Base-by-base conservation (phyloP, 2,329 filamentous ascomycete species). In the Elsinoe arachidis region DNA sequence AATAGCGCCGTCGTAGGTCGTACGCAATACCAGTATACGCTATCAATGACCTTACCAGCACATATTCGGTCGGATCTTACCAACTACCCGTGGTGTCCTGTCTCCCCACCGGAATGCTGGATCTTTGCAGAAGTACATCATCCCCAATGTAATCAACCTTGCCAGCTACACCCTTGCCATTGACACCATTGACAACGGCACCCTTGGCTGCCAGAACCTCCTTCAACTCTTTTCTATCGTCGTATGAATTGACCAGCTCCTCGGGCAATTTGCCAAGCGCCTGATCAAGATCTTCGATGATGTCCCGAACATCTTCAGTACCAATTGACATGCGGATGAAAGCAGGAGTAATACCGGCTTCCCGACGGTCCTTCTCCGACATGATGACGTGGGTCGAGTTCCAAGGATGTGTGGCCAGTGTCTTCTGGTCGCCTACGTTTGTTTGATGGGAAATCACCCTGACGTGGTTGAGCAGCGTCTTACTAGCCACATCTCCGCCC, bases 261-360 rank as follows among this genome's bases (percentile, higher is more conserved):
- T 43, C n/a, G 2, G 39, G 39, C 6, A 43, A 19, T 43, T 43
- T 43, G 1, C 83, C 80, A 73, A 96, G 95, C 0, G 88, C 88
- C 77, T 96, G 91, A 72, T 91, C 86, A 70, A 97, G 96, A 73
- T 97, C 92, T 65, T 84, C 87, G 68, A 96, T 93, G 67, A 96
- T 96, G 68, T 97, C 92, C 75, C 96, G 90, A 69, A 97, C 95
- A 71, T 96, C 90, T 76, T 97, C 92, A 0, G 87, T 95, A 54
- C 92, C 92, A 59, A 96, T 91, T 0, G 91, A 96, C 67, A 96
- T 93, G 61, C 92, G 88, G 72, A 97, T 96, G 39, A 91, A 83
- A 68, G 95, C 92, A 80, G 90, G 70, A 17, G 39, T 43, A 15
- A 43, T 43, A 19, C 39, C 39, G 19, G 39, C 39, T 43, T 43